These are phyloP conservation scores for Diatrype stigma DNA, from an alignment of 2,329 filamentous ascomycete species.

Conservation along the genomic window DNA sequence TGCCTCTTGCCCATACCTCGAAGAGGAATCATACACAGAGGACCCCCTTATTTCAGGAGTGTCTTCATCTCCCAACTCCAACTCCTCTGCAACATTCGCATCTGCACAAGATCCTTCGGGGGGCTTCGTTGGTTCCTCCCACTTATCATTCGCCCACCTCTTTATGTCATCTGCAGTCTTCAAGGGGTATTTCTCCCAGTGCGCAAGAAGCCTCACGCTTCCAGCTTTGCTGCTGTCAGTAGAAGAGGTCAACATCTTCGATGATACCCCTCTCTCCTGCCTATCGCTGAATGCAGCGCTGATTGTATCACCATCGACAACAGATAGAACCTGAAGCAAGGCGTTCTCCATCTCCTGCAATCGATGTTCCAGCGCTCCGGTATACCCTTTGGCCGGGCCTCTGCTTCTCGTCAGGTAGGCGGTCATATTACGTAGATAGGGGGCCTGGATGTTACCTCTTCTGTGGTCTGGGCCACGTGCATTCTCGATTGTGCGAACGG, in stretches of 20 bases:
- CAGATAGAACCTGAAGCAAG: constrained; percentile 32
- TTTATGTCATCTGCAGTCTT: background rate
- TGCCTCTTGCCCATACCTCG: background rate
- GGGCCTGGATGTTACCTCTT: constrained; percentile 28
- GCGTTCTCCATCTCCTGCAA: constrained; percentile 37
- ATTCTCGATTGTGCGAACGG: constrained; percentile 26
- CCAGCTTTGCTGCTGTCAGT: background rate
- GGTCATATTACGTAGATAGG: too few relatives aligned
- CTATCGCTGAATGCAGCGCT: background rate
- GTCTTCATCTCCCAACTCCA: background rate
- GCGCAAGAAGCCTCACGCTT: constrained; percentile 1
- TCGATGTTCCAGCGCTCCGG: constrained; percentile 38
- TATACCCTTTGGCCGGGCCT: constrained; percentile 42
- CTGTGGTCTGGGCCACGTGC: constrained; percentile 33
- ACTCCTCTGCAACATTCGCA: too few relatives aligned
- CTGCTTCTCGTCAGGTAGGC: constrained; percentile 20
- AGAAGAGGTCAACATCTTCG: background rate
- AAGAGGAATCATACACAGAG: background rate
- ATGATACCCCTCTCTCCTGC: background rate
- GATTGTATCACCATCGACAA: constrained; percentile 21
- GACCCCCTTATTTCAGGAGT: background rate
- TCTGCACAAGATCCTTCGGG: background rate
- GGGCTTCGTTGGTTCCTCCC: background rate
- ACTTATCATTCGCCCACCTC: constrained; percentile 1
- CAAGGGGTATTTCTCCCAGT: constrained; percentile 4